phyloP scores from a whole-genome alignment of 495 filamentous ascomycete species.

The Penicillium arizonense region DNA sequence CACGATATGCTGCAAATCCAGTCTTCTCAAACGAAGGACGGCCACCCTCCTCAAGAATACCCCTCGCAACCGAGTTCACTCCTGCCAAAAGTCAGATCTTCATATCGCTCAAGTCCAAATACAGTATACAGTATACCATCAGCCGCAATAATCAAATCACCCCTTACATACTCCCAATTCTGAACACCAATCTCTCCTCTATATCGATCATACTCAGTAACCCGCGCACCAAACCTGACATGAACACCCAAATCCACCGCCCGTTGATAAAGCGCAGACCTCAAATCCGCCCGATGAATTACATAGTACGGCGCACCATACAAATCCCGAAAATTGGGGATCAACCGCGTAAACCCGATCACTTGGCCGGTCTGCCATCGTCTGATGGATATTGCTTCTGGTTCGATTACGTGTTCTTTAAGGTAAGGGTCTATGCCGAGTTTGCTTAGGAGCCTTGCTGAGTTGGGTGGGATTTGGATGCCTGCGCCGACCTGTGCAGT shows the following conservation, averaged over 20 bases:
- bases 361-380: slow-evolving; percentile 40
- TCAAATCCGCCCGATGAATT: slow-evolving; percentile 45
- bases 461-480: slow-evolving; percentile 58
- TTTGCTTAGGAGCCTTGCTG: slow-evolving; percentile 42
- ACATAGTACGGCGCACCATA: slow-evolving; percentile 42
- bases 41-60: slow-evolving; percentile 17
- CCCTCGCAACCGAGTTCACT: slow-evolving; percentile 35
- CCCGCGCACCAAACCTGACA: slow-evolving; percentile 20
- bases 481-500: slow-evolving; percentile 47
- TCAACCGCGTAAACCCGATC: slow-evolving; percentile 36
- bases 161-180: slow-evolving; percentile 7
- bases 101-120: too few species aligned
- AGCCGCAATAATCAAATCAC: slow-evolving; percentile 44
- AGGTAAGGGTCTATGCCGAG: slow-evolving; percentile 39
- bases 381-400: slow-evolving; percentile 36
- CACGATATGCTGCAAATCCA: slow-evolving; percentile 42
- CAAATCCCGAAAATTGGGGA: slow-evolving; percentile 32
- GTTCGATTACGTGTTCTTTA: slow-evolving; percentile 27
- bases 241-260: slow-evolving; percentile 34
- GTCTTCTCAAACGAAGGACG: slow-evolving; percentile 18
- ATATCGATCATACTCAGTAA: slow-evolving; percentile 21
- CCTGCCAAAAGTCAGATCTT: slow-evolving; percentile 13
- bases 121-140: slow-evolving; percentile 34
- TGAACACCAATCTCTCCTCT: slow-evolving; percentile 15
- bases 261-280: slow-evolving; percentile 26